phyloP scores from a whole-genome alignment of 179 eudicot genomes.

The Amaranthus tricolor region DNA sequence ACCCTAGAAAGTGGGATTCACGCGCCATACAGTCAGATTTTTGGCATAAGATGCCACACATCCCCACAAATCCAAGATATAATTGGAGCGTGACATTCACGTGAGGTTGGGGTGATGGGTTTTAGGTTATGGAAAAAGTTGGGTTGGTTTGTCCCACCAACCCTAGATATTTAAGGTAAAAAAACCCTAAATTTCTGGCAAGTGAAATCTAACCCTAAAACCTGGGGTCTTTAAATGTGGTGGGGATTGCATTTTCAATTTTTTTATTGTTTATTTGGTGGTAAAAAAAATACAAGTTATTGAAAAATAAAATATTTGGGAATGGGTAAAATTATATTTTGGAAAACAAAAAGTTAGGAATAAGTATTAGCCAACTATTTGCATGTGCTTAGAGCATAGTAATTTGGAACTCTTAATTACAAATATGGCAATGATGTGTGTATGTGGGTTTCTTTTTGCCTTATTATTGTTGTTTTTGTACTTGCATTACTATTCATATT shows the following conservation, averaged over 20 bases:
- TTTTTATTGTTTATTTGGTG: conserved; percentile 12
- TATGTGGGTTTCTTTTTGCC: conserved; percentile 18
- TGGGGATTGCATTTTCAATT: conserved; percentile 9
- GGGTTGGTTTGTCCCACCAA: conserved; percentile 33
- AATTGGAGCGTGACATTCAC: conserved; percentile 22
- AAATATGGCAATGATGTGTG: conserved; percentile 23
- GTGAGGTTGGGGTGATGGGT: not conserved
- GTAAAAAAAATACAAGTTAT: not conserved
- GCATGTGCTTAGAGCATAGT: conserved; percentile 29
- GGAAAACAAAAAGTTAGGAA: not conserved
- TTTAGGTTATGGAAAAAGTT: not conserved
- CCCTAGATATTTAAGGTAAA: conserved; percentile 32
- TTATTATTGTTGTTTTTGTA: conserved; percentile 2
- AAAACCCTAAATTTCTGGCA: conserved; percentile 24
- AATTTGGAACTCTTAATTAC: conserved; percentile 21
- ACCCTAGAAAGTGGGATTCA: conserved; percentile 19
- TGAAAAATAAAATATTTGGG: not conserved
- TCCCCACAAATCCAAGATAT: conserved; percentile 21
- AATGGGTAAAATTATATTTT: not conserved
- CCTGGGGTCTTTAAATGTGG: conserved; percentile 23
- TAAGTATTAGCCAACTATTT: conserved; percentile 4
- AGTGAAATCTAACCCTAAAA: conserved; percentile 34
- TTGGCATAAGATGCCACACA: conserved; percentile 28
- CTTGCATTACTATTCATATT: not conserved
- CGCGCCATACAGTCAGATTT: conserved; percentile 29